Evolutionary conservation across 305 asterid genomes (phyloP), one percentile per base, ranked within the genome.

Genomic region (Rubia occidens): DNA sequence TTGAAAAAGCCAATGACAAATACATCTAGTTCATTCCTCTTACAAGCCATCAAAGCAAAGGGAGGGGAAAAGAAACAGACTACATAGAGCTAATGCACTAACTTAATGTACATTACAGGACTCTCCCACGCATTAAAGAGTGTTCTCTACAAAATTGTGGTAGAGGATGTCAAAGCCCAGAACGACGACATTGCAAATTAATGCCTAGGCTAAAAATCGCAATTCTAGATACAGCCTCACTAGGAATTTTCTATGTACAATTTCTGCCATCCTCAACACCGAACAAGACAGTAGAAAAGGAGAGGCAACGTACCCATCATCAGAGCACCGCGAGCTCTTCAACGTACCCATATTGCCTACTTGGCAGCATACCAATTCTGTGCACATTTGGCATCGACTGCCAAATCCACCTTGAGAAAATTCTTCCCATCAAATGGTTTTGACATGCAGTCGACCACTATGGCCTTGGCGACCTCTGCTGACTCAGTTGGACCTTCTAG

Each of bases 321-420:
- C 37, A 43, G 44, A 43, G 45, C 61, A 44, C 20, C 68, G 64
- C 37, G 8, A 18, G 59, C 21, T 60, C 61, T 60, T 55, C 42
- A 40, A 45, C 21, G 40, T 37, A 17, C 40, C 7, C 5, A 44
- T 37, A 18, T 26, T 20, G 26, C 47, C 86, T 94, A 94, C 90
- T 91, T 94, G 80, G 96, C 99, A 66, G 89, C 72, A 75, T 94
- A 91, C 99, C 99, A 94, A 83, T 84, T 88, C 75, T 84, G 79
- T n/a, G 96, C 99, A 73, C 88, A 94, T 79, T 94, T 94, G 45
- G 99, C 97, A 81, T 94, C 99, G 64, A 94, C 99, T 10, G 96
- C 81, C 49, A 94, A 82, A 81, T 66, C 99, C 37, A 94, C 99
- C 78, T 81, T 82, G 47, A 94, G 97, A 75, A 88, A 68, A 69